A percentile compares a stretch with the other conserved stretches of the same genome.
Conservation (phyloP, 768 basidiomycete genomes). For the Artomyces pyxidatus region DNA sequence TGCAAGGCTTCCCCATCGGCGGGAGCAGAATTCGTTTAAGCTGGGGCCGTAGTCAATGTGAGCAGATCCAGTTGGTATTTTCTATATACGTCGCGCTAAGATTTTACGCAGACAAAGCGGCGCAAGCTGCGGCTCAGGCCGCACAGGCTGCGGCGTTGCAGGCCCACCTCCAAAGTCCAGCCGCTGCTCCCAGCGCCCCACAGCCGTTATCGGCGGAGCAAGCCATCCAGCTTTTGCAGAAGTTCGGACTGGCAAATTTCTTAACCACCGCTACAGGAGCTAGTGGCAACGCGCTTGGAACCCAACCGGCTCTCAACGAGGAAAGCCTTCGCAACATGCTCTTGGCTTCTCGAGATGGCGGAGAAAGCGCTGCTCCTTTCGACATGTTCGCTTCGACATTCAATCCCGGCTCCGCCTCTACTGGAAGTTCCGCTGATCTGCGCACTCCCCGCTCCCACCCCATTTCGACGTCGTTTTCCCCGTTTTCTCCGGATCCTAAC, state of each 20-base stretch:
- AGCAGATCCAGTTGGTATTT: conserved; percentile 16
- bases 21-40: conserved; percentile 86
- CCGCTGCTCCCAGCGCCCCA: conserved; percentile 7
- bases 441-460: conserved; percentile 10
- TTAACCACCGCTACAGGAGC: conserved; percentile 16
- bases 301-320: conserved; percentile 11
- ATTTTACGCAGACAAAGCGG: conserved; percentile 64
- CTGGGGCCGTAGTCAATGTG: conserved; percentile 93
- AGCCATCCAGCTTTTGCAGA: conserved; percentile 53
- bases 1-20: conserved; percentile 94
- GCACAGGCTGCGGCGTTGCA: conserved; percentile 64
- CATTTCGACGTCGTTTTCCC: conserved; percentile 46
- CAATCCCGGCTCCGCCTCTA: conserved; percentile 9
- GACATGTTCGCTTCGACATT: conserved; percentile 11
- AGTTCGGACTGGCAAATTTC: conserved; percentile 38
- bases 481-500: conserved; percentile 74
- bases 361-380: conserved; percentile 3
- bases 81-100: not conserved
- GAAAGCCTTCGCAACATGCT: conserved; percentile 8
- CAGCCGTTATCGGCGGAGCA: conserved; percentile 47
- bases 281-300: conserved; percentile 13
- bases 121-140: conserved; percentile 79
- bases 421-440: conserved; percentile 9
- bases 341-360: conserved; percentile 5
- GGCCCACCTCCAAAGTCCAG: conserved; percentile 29